Percentiles rank a stretch among this genome's conserved stretches.
Evolutionary conservation across 2,329 filamentous ascomycete species (phyloP).

Genomic region (Botrytis pseudocinerea): DNA sequence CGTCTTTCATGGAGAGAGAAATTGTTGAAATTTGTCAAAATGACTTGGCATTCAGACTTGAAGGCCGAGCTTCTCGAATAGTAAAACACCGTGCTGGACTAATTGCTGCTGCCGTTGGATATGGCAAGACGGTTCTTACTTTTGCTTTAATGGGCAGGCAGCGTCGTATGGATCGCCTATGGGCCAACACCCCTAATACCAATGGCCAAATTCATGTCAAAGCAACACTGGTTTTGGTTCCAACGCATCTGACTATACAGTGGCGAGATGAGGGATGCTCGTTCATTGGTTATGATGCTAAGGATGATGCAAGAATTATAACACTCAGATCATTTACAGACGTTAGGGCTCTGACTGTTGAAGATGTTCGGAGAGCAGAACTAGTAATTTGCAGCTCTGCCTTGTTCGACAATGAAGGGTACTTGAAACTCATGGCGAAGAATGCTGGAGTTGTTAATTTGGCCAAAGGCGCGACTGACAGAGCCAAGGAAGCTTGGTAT

Average conservation of each 20-base stretch:
- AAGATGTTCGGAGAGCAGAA: constrained; percentile 13
- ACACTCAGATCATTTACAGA: constrained; percentile 44
- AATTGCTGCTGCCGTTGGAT: constrained; percentile 64
- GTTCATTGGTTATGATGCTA: constrained; percentile 32
- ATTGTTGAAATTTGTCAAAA: constrained; percentile 55
- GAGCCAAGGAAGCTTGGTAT: constrained; percentile 6
- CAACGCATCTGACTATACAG: constrained; percentile 55
- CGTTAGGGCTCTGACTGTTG: constrained; percentile 7
- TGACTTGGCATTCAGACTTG: constrained; percentile 56
- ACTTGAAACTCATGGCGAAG: neutral
- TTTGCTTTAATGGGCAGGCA: constrained; percentile 14
- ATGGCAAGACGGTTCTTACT: constrained; percentile 64
- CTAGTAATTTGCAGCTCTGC: neutral
- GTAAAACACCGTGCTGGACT: constrained; percentile 56
- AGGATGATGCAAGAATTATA: constrained; percentile 37
- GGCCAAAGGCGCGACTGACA: neutral
- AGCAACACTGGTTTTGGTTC: constrained; percentile 62
- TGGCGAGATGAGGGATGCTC: constrained; percentile 55
- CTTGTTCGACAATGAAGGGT: neutral
- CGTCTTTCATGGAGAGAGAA: constrained; percentile 54
- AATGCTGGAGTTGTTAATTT: constrained; percentile 1
- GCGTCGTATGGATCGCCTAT: neutral
- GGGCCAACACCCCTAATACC: neutral
- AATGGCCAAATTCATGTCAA: constrained; percentile 43
- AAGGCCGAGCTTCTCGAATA: constrained; percentile 51